These are phyloP conservation scores for Phytophthora palmivora DNA, from an alignment of 352 stramenopile genomes.

Conservation along the genomic window DNA sequence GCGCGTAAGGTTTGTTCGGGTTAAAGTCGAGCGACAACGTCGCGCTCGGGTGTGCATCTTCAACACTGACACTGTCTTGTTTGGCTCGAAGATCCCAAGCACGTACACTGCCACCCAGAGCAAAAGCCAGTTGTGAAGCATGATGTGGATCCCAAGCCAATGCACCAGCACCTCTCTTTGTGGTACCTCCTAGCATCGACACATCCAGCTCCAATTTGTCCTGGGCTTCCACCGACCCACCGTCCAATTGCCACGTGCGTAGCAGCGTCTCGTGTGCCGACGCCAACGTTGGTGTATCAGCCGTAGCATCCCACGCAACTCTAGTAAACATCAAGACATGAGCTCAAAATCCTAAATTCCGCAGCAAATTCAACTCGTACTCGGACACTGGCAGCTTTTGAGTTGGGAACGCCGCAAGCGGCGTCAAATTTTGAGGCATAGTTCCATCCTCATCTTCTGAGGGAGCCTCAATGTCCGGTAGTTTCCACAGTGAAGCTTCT, in stretches of 20 bases:
- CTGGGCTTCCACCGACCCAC: conserved; percentile 38
- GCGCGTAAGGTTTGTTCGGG: conserved; percentile 95
- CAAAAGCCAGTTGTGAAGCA: conserved; percentile 64
- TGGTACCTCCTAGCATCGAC: conserved; percentile 46
- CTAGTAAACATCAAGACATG: conserved; percentile 16
- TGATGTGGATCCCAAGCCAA: conserved; percentile 90
- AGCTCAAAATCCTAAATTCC: neutral
- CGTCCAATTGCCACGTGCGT: conserved; percentile 61
- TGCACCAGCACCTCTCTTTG: conserved; percentile 31
- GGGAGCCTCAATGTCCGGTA: conserved; percentile 30
- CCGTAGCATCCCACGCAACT: conserved; percentile 50
- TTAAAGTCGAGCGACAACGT: conserved; percentile 96
- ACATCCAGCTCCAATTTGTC: conserved; percentile 63
- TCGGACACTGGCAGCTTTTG: conserved; percentile 57
- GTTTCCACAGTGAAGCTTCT: conserved; percentile 59
- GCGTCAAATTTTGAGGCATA: conserved; percentile 35
- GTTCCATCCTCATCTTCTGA: conserved; percentile 11
- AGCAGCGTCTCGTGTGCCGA: conserved; percentile 57
- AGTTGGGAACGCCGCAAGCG: conserved; percentile 44
- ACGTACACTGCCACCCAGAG: conserved; percentile 64
- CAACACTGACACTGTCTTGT: conserved; percentile 47
- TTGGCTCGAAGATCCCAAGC: conserved; percentile 79
- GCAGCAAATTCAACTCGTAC: conserved; percentile 27
- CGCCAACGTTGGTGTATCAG: conserved; percentile 31
- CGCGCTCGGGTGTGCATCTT: conserved; percentile 68